Evolutionary conservation across 805 yeast genomes (phyloP).

Genomic region (Monosporozyma solicola): DNA sequence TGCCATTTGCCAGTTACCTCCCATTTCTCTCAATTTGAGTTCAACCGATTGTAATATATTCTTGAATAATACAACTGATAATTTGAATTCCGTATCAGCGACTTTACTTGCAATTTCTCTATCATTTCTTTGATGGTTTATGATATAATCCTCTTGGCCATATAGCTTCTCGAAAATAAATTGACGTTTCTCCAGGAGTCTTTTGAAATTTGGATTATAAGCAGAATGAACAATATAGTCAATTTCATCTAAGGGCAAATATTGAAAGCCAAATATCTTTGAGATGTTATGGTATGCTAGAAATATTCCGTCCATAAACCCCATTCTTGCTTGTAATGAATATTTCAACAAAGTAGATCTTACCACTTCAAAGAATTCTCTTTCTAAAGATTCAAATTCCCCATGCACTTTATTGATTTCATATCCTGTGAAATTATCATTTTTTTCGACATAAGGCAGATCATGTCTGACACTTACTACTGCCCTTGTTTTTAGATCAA

Average conservation of each 20-base stretch:
- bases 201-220: constrained; percentile 21
- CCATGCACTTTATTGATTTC: constrained; percentile 58
- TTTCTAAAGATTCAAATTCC: constrained; percentile 64
- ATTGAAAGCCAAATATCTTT: constrained; percentile 82
- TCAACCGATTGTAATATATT: constrained; percentile 34
- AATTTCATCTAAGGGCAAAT: constrained; percentile 63
- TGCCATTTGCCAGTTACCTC: constrained; percentile 15
- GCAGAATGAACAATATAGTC: constrained; percentile 54
- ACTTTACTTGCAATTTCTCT: constrained; percentile 29
- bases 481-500: constrained; percentile 89
- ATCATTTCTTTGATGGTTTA: constrained; percentile 15
- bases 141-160: constrained; percentile 19
- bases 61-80: constrained; percentile 47
- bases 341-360: constrained; percentile 75
- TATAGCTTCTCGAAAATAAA: constrained; percentile 9
- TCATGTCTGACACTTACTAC: constrained; percentile 81
- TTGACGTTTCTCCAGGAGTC: constrained; percentile 11
- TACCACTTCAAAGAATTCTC: constrained; percentile 69
- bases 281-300: constrained; percentile 82
- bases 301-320: constrained; percentile 94
- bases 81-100: constrained; percentile 61
- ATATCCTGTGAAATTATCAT: constrained; percentile 53
- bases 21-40: constrained; percentile 15
- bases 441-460: constrained; percentile 45
- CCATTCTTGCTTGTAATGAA: constrained; percentile 84